Evolutionary conservation across 345 rosid species (phyloP).

Genomic region (Erodium maritimum): DNA sequence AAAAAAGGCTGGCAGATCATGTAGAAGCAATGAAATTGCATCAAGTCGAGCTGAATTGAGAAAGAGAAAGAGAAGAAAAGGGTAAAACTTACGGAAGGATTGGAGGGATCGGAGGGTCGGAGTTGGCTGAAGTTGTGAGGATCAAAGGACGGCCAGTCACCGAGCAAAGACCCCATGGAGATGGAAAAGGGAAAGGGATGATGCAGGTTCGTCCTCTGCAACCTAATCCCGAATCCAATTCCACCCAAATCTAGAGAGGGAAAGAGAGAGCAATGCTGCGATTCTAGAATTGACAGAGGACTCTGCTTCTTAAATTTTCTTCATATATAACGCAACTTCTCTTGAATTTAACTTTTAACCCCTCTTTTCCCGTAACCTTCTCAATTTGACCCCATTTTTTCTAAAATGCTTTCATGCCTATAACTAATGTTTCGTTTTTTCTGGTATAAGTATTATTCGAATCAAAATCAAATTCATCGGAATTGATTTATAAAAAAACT

Average conservation of each 20-base stretch:
- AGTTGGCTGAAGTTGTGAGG: constrained; percentile 85
- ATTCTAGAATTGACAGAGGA: background rate
- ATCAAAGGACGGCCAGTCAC: constrained; percentile 72
- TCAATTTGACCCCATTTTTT: background rate
- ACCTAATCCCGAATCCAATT: background rate
- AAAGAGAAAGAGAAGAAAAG: background rate
- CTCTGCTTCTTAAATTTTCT: background rate
- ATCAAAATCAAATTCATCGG: too few relatives aligned
- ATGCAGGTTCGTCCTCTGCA: background rate
- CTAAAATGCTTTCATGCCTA: background rate
- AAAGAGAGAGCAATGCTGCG: background rate
- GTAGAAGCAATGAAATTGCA: background rate
- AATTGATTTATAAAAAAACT: too few relatives aligned
- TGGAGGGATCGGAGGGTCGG: constrained; percentile 73
- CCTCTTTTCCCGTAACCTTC: background rate
- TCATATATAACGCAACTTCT: background rate
- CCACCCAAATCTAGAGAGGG: background rate
- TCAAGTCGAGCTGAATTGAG: background rate
- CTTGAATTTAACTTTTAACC: background rate
- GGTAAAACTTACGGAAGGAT: constrained; percentile 49
- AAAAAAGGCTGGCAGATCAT: too few relatives aligned
- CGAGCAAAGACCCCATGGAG: constrained; percentile 60
- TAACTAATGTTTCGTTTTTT: too few relatives aligned
- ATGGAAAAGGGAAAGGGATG: too few relatives aligned
- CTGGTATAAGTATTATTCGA: too few relatives aligned